Conservation (phyloP, 1,139 yeast genomes). For the Kurtzmaniella natalensis region DNA sequence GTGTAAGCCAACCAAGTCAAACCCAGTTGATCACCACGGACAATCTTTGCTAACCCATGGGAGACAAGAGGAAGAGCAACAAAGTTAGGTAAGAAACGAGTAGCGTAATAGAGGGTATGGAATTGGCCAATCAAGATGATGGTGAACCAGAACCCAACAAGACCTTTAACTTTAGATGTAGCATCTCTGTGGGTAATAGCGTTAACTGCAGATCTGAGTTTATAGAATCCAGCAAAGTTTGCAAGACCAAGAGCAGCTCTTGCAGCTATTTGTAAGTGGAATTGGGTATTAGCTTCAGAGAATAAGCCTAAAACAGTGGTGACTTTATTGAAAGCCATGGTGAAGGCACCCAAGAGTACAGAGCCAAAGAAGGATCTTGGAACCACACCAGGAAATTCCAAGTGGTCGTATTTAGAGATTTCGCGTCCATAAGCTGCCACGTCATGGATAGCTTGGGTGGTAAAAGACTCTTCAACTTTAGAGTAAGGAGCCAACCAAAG, state of each 20-base stretch:
- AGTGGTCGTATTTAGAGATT: slow-evolving; percentile 60
- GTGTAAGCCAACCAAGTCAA: slow-evolving; percentile 57
- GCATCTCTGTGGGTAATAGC: slow-evolving; percentile 21
- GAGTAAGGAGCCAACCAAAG: slow-evolving; percentile 69
- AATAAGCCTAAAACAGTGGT: background rate
- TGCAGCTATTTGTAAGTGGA: slow-evolving; percentile 44
- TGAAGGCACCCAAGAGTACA: slow-evolving; percentile 43
- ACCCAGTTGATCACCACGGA: slow-evolving; percentile 52
- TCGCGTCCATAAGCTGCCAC: slow-evolving; percentile 60
- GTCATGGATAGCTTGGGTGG: slow-evolving; percentile 86
- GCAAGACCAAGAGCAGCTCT: slow-evolving; percentile 52
- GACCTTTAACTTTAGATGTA: slow-evolving; percentile 16
- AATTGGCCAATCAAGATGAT: slow-evolving; percentile 63
- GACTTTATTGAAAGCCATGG: slow-evolving; percentile 24
- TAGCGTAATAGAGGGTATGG: slow-evolving; percentile 71
- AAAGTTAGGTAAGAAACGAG: slow-evolving; percentile 85
- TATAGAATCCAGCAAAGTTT: slow-evolving; percentile 33
- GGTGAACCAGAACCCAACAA: slow-evolving; percentile 54
- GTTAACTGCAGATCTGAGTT: slow-evolving; percentile 23
- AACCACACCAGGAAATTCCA: slow-evolving; percentile 80
- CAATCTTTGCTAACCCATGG: slow-evolving; percentile 46
- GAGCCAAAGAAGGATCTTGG: slow-evolving; percentile 85
- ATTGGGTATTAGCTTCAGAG: slow-evolving; percentile 20
- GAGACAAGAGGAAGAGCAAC: slow-evolving; percentile 74
- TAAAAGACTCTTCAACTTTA: slow-evolving; percentile 93